phyloP scores from a whole-genome alignment of 2,329 filamentous ascomycete species.

The Madurella mycetomatis region DNA sequence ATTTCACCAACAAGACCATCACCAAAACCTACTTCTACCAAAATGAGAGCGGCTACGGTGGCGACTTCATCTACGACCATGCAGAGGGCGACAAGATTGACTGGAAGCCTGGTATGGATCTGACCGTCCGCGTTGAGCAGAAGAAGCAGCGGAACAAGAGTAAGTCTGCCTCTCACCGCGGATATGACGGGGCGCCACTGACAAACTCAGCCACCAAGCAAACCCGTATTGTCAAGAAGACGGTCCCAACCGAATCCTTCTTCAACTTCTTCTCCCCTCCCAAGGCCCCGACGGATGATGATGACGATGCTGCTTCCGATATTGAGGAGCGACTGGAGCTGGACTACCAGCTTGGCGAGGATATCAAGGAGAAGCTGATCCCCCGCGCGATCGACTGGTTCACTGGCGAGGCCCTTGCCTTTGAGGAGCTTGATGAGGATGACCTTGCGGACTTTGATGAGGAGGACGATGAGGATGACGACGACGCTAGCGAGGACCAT shows the following conservation, averaged over 20 bases:
- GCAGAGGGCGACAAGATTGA: slow-evolving; percentile 97
- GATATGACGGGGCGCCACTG: slow-evolving; percentile 5
- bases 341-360: slow-evolving; percentile 97
- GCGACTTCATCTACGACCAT: slow-evolving; percentile 99
- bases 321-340: slow-evolving; percentile 97
- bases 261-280: slow-evolving; percentile 99
- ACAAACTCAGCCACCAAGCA: slow-evolving; percentile 82
- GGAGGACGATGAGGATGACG: slow-evolving; percentile 90
- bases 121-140: slow-evolving; percentile 92
- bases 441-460: slow-evolving; percentile 88
- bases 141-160: slow-evolving; percentile 99
- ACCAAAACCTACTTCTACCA: slow-evolving; percentile 99
- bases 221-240: slow-evolving; percentile 98
- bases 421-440: slow-evolving; percentile 83
- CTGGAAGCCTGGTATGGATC: slow-evolving; percentile 89
- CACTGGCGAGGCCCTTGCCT: slow-evolving; percentile 94
- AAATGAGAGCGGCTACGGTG: slow-evolving; percentile 96
- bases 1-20: slow-evolving; percentile 94
- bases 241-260: slow-evolving; percentile 96
- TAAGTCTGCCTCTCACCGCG: slow-evolving; percentile 43
- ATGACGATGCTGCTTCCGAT: slow-evolving; percentile 73
- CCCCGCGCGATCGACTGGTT: slow-evolving; percentile 99
- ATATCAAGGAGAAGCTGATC: slow-evolving; percentile 99
- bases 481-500: slow-evolving; percentile 74
- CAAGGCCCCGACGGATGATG: slow-evolving; percentile 73